Evolutionary conservation across 2,329 filamentous ascomycete species (phyloP).

Genomic region (Dothideomycetidae sp.): DNA sequence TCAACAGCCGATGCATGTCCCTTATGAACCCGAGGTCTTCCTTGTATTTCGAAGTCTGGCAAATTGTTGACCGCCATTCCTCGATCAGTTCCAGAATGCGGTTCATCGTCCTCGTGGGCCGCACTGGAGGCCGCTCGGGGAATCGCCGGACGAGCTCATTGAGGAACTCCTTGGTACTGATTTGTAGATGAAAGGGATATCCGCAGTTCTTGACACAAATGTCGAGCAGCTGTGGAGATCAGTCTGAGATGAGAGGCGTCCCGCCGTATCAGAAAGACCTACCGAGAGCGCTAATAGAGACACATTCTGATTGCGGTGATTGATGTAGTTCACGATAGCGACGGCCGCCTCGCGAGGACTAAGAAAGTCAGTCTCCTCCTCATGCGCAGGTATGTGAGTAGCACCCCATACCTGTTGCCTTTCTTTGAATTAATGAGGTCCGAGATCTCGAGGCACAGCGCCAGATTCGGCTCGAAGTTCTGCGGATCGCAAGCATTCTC

Average conservation of each 20-base stretch:
- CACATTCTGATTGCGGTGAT: constrained; percentile 93
- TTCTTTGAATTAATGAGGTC: constrained; percentile 97
- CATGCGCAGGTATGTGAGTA: no score
- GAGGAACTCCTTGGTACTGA: constrained; percentile 96
- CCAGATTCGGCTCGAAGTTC: constrained; percentile 96
- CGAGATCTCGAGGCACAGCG: constrained; percentile 87
- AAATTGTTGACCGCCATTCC: constrained; percentile 97
- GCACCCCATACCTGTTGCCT: constrained; percentile 67
- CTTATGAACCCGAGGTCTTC: constrained; percentile 91
- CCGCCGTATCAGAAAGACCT: constrained; percentile 17
- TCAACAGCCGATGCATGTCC: constrained; percentile 91
- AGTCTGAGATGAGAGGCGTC: not conserved
- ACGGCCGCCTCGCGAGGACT: constrained; percentile 84
- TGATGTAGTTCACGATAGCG: constrained; percentile 85
- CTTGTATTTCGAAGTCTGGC: constrained; percentile 93
- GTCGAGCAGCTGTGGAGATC: constrained; percentile 66
- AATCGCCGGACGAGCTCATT: constrained; percentile 96
- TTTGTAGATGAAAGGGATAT: constrained; percentile 96
- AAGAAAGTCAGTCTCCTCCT: constrained; percentile 18
- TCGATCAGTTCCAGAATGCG: constrained; percentile 93
- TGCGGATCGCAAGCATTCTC: constrained; percentile 90
- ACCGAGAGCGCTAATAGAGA: constrained; percentile 70
- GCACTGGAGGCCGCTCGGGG: constrained; percentile 79
- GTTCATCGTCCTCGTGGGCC: constrained; percentile 72
- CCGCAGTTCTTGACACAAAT: constrained; percentile 99